Conservation (phyloP, 106 monocot species). For the Amphibolis antarctica region DNA sequence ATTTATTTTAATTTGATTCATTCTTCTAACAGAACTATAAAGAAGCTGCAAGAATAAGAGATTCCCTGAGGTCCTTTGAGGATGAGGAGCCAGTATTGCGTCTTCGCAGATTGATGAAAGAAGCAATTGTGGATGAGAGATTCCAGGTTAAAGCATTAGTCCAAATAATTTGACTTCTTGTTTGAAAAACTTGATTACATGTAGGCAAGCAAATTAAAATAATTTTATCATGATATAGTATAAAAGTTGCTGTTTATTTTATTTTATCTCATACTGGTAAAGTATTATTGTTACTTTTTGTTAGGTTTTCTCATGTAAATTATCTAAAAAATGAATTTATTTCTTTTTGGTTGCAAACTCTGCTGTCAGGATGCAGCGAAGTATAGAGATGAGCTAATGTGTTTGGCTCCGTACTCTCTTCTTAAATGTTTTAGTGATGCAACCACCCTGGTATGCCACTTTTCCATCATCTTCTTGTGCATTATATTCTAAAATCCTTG, state of each 20-base stretch:
- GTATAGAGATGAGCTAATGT: constrained; percentile 70
- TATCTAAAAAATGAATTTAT: too few species aligned
- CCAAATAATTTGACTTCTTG: background rate
- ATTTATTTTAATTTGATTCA: background rate
- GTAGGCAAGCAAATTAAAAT: background rate
- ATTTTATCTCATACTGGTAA: background rate
- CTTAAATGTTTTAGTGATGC: constrained; percentile 91
- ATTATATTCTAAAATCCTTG: too few species aligned
- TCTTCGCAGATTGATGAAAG: constrained; percentile 24
- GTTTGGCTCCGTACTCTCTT: constrained; percentile 60
- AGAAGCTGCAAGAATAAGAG: constrained; percentile 31
- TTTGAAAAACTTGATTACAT: too few species aligned
- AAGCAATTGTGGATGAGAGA: constrained; percentile 25
- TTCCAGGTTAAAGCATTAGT: constrained; percentile 8
- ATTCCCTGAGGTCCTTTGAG: constrained; percentile 24
- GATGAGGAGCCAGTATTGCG: constrained; percentile 26
- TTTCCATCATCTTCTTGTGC: background rate
- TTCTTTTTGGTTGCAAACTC: background rate
- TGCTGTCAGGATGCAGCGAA: constrained; percentile 4
- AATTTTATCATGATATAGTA: background rate
- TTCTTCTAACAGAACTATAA: constrained; percentile 14
- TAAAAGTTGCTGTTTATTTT: background rate
- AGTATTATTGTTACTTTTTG: too few species aligned
- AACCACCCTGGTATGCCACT: constrained; percentile 55
- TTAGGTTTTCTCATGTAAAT: too few species aligned